Base-by-base conservation (phyloP, 192 early-diverging fungal species). In the Backusella psychrophila region DNA sequence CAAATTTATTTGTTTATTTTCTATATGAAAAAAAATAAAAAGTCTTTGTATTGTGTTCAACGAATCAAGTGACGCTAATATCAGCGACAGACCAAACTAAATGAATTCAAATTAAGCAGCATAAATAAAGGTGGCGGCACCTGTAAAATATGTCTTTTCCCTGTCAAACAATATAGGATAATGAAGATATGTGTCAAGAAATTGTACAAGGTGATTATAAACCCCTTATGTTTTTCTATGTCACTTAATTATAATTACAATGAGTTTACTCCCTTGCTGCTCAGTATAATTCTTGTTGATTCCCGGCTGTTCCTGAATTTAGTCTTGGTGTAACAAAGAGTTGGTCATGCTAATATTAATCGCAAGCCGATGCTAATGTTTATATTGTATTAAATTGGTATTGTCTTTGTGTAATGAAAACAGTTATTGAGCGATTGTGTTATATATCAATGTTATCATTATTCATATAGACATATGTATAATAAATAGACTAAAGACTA, bases 1-100 rank as follows among this genome's bases (percentile, higher is more conserved):
- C 56, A 63, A 63, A 63, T 63, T 63, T 63, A 63, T 63, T 59
- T 56, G 52, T 53, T 19, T 53, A 49, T 53, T 53, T 56, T n/a
- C n/a, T 56, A 23, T 23, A 23, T 44, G 42, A 21, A 39, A 39
- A 39, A 39, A 11, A 56, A 3, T 33, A 33, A 26, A 63, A 63
- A 26, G 21, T 12, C n/a, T 59, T 59, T 59, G 56, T 29, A 29
- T 29, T 29, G 56, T 63, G 56, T 63, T 63, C 56, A 63, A 29
- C 56, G 29, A 63, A 29, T 63, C 56, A 63, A 29, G 26, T 63
- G 23, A 63, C 56, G 56, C 9, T 63, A 63, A 29, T 63, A 63
- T 26, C 23, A 56, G n/a, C n/a, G 21, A 56, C 9, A 23, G 1
- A 56, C 53, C 23, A 29, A 29, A 29, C 26, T 63, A 63, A 29